Base-by-base conservation (phyloP, 352 stramenopile genomes). In the Pythium rhizo-oryzae region DNA sequence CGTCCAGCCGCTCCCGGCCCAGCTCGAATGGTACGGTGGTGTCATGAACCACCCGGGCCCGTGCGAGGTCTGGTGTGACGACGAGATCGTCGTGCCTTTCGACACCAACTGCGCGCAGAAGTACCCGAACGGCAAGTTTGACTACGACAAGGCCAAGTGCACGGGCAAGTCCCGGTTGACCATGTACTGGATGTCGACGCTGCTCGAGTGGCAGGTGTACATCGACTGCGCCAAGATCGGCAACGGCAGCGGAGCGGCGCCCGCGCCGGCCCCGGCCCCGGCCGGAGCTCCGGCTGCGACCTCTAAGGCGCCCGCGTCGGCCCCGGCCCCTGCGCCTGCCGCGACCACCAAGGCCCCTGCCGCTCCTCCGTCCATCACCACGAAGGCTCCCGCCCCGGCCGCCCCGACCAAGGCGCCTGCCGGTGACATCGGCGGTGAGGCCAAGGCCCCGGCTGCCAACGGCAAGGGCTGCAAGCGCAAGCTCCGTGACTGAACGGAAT, bases 141-240 rank as follows among this genome's bases (percentile, higher is more conserved):
- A 70, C 33, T 81, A 84, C 57, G 63, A 81, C 41, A 71, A 60
- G 18, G 68, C 75, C 13, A 65, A 74, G 30, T 87, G 77, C 37
- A 67, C 47, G 35, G 61, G 68, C 49, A 76, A 72, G 21, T 75
- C 72, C 28, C 62, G 74, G 0, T 61, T 87, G 13, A 82, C 74
- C 1, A 77, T 84, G 39, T 84, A 81, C 69, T 89, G 81, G 81
- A 65, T 87, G 35, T 74, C 69, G 8, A 78, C 84, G 69, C 81
- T 87, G 47, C 64, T 69, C 19, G 65, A 71, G 46, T 89, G 77
- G 79, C 76, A 90, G 70, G 71, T 88, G 53, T 87, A 87, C 67
- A 71, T 60, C 19, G 23, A 65, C 47, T 65, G 64, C 55, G 25
- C 50, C 56, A 61, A 51, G 24, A 55, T 65, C 47, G 49, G 63